These are phyloP conservation scores for Colletotrichum orbiculare DNA, from an alignment of 2,329 filamentous ascomycete species.

Conservation along the genomic window DNA sequence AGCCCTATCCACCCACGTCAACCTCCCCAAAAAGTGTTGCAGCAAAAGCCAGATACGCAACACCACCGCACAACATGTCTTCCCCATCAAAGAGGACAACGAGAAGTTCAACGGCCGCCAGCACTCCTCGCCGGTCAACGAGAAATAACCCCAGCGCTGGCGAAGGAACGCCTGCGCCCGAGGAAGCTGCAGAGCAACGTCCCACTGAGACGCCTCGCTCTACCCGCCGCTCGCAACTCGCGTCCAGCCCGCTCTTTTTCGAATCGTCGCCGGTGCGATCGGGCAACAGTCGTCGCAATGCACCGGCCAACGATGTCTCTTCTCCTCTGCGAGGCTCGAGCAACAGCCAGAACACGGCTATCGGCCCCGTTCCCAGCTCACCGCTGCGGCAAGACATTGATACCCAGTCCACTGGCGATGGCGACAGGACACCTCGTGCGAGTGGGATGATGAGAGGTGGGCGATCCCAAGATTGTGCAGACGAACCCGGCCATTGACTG, in stretches of 20 bases:
- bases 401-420: constrained; percentile 61
- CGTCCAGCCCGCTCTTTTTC: constrained; percentile 86
- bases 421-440: constrained; percentile 78
- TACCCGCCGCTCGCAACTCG: constrained; percentile 61
- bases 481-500: neutral
- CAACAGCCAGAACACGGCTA: constrained; percentile 63
- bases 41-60: neutral
- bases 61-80: constrained; percentile 47
- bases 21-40: constrained; percentile 21
- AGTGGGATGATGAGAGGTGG: constrained; percentile 73
- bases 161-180: constrained; percentile 57
- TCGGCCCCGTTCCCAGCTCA: constrained; percentile 62
- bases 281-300: constrained; percentile 42
- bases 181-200: constrained; percentile 32
- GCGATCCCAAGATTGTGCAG: constrained; percentile 36
- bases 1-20: constrained; percentile 34
- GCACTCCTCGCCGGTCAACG: constrained; percentile 49
- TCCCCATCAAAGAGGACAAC: constrained; percentile 58
- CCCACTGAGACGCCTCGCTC: constrained; percentile 56
- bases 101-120: constrained; percentile 62
- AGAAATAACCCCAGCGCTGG: constrained; percentile 45
- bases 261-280: constrained; percentile 59
- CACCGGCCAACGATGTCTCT: constrained; percentile 53
- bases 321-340: constrained; percentile 69
- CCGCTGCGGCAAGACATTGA: constrained; percentile 70